These are phyloP conservation scores for Lactifluus piperatus DNA, from an alignment of 768 basidiomycete genomes.

Conservation along the genomic window DNA sequence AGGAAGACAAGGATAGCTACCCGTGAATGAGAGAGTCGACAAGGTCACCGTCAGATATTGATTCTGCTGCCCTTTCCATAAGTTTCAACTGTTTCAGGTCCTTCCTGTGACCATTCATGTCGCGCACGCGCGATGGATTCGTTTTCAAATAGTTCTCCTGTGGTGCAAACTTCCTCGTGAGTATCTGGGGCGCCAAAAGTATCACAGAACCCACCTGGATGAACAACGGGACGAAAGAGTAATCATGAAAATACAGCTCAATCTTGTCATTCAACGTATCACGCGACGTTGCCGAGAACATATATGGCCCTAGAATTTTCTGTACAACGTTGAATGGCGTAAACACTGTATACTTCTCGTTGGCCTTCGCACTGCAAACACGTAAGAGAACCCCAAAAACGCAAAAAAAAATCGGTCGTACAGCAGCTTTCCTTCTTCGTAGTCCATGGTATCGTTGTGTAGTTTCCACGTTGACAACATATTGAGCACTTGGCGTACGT, in stretches of 20 bases:
- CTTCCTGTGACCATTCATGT: constrained; percentile 53
- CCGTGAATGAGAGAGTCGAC: constrained; percentile 92
- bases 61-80: constrained; percentile 82
- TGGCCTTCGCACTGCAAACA: constrained; percentile 49
- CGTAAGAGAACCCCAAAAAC: not conserved
- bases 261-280: constrained; percentile 87
- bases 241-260: constrained; percentile 95
- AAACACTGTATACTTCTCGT: constrained; percentile 87
- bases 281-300: constrained; percentile 75
- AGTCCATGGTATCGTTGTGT: constrained; percentile 72
- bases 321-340: constrained; percentile 90
- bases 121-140: constrained; percentile 52
- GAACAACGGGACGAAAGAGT: constrained; percentile 88
- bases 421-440: constrained; percentile 89
- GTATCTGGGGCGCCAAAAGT: not conserved
- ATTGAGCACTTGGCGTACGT: constrained; percentile 94
- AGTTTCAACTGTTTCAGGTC: constrained; percentile 65
- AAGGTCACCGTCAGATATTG: constrained; percentile 91
- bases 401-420: constrained; percentile 34
- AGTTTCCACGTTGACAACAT: constrained; percentile 98
- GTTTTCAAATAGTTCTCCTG: constrained; percentile 95
- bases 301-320: constrained; percentile 84
- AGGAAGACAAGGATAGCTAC: constrained; percentile 33
- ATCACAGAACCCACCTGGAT: constrained; percentile 60
- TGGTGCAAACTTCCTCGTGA: not conserved